Conservation (phyloP, 208 protist species). For the Leptomonas pyrrhocoris region DNA sequence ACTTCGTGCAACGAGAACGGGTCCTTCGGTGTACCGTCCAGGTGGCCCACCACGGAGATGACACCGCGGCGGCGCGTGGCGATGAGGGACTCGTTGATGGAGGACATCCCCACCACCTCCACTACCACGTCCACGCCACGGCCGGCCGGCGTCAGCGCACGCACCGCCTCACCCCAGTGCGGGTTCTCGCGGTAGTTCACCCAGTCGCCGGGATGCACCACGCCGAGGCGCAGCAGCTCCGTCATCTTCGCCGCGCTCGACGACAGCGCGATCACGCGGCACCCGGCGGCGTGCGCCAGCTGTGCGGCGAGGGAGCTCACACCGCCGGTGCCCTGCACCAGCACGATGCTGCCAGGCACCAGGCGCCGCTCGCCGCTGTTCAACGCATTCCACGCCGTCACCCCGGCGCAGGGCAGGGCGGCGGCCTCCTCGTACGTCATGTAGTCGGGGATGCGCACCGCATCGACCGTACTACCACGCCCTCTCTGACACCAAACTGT, state of each 20-base stretch:
- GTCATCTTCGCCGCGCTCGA: conserved; percentile 32
- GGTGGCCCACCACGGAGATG: conserved; percentile 17
- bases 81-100: conserved; percentile 31
- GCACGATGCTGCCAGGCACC: conserved; percentile 33
- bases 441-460: conserved; percentile 27
- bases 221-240: conserved; percentile 25
- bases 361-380: conserved; percentile 31
- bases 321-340: conserved; percentile 43
- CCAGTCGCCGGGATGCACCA: conserved; percentile 33
- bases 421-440: conserved; percentile 39
- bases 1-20: conserved; percentile 17
- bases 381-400: conserved; percentile 38
- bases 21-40: background rate
- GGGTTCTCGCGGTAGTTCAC: conserved; percentile 37
- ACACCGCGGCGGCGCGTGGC: conserved; percentile 27
- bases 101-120: conserved; percentile 33
- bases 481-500: too few species aligned
- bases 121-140: conserved; percentile 39
- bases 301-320: conserved; percentile 42
- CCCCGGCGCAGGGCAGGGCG: conserved; percentile 33
- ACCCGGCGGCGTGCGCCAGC: conserved; percentile 33
- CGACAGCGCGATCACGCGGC: conserved; percentile 36
- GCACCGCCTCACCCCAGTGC: conserved; percentile 33
- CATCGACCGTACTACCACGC: too few species aligned
- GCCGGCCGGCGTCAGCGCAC: conserved; percentile 21